Conservation (phyloP, 768 basidiomycete species). For the Lentinus brumalis region DNA sequence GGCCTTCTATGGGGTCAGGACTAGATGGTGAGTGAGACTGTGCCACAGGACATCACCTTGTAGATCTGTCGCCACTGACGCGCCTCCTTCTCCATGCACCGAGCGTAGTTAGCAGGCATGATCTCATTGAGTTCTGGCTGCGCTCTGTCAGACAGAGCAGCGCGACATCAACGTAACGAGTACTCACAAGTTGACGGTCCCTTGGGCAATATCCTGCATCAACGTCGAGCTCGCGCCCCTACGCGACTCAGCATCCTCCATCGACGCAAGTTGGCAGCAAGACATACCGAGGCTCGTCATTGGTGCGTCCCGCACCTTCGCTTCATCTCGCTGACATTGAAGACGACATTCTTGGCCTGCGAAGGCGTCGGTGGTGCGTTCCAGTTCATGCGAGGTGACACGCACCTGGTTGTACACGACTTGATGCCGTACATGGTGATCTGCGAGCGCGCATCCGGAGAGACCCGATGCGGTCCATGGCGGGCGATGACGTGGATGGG, state of each 20-base stretch:
- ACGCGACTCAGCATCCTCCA: not conserved
- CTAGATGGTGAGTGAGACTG: not conserved
- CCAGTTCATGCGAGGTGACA: not conserved
- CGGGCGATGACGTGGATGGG: constrained; percentile 25
- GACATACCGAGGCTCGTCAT: constrained; percentile 91
- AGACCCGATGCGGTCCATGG: constrained; percentile 80
- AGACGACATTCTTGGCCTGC: constrained; percentile 93
- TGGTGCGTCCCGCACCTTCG: constrained; percentile 94
- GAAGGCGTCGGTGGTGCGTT: not conserved
- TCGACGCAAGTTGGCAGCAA: too few species aligned
- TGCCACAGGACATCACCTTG: constrained; percentile 58
- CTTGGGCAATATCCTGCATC: constrained; percentile 98
- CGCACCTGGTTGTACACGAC: constrained; percentile 89
- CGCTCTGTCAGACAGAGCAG: not conserved
- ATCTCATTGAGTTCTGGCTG: constrained; percentile 98
- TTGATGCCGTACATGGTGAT: constrained; percentile 93
- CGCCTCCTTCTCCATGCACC: constrained; percentile 98
- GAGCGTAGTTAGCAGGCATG: constrained; percentile 94
- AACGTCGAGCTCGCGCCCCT: constrained; percentile 98
- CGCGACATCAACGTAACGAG: not conserved
- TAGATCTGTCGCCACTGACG: constrained; percentile 99
- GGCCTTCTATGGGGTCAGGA: constrained; percentile 50
- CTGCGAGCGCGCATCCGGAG: constrained; percentile 76
- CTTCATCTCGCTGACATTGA: constrained; percentile 96
- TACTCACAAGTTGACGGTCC: constrained; percentile 98